Percentiles rank a stretch among this genome's conserved stretches.
phyloP scores from a whole-genome alignment of 345 rosid species.

The Adansonia digitata region DNA sequence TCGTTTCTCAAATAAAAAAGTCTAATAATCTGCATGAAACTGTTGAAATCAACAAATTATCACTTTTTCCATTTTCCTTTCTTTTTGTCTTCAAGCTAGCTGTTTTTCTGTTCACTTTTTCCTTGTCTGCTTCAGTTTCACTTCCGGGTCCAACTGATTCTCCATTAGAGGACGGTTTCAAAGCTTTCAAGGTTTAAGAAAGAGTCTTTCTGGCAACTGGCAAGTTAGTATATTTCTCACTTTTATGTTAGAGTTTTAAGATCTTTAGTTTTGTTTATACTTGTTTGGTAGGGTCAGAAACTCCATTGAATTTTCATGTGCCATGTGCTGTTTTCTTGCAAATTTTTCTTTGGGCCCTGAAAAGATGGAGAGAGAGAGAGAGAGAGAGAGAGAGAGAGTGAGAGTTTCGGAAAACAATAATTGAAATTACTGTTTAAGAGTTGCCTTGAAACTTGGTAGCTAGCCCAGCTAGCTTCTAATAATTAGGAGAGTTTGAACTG shows the following conservation, averaged over 20 bases:
- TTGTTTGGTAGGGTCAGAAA: neutral
- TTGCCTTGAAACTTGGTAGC: neutral
- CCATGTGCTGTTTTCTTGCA: neutral
- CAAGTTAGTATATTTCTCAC: neutral
- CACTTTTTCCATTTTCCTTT: too few relatives aligned
- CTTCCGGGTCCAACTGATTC: neutral
- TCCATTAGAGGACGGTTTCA: neutral
- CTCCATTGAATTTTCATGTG: neutral
- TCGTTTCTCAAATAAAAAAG: too few relatives aligned
- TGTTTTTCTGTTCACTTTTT: neutral
- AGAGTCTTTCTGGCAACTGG: neutral
- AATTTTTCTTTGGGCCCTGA: neutral
- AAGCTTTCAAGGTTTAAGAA: too few relatives aligned
- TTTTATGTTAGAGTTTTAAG: neutral
- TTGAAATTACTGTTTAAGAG: neutral
- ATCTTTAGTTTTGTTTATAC: neutral
- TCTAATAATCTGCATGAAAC: too few relatives aligned
- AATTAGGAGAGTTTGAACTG: neutral
- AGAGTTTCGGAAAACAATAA: neutral
- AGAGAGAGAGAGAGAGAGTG: neutral
- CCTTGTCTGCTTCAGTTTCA: neutral
- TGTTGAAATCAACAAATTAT: neutral
- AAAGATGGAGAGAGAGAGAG: constrained; percentile 1
- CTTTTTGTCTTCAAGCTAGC: neutral
- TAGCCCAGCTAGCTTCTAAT: constrained; percentile 3